Conservation (phyloP, 805 yeast species). For the Starmera dryadoides region DNA sequence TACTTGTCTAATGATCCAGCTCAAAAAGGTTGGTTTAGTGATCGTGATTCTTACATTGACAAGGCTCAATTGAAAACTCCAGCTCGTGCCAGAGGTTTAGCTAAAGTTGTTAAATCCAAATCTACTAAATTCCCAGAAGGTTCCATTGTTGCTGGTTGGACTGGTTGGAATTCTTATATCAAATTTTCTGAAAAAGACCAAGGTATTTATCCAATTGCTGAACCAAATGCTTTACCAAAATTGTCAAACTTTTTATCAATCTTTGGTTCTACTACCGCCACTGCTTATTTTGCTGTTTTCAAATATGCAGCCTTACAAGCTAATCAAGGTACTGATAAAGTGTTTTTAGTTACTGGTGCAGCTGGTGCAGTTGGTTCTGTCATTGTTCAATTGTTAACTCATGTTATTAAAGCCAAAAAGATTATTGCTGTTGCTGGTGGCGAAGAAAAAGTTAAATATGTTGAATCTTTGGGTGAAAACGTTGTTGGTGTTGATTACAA, state of each 20-base stretch:
- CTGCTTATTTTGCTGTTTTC: constrained; percentile 51
- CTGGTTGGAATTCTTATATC: constrained; percentile 43
- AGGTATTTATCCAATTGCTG: constrained; percentile 3
- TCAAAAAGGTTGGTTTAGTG: constrained; percentile 48
- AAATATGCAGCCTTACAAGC: constrained; percentile 41
- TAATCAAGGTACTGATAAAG: constrained; percentile 30
- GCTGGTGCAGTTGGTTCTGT: constrained; percentile 69
- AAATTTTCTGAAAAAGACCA: constrained; percentile 20
- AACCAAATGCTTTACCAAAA: constrained; percentile 16
- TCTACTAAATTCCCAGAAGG: constrained; percentile 33
- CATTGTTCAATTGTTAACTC: constrained; percentile 49
- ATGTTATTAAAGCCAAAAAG: constrained; percentile 42
- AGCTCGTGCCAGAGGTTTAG: constrained; percentile 45
- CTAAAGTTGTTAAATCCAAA: constrained; percentile 41
- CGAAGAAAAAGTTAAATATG: constrained; percentile 43
- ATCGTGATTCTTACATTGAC: constrained; percentile 22
- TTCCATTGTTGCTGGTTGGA: constrained; percentile 30
- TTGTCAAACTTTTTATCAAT: constrained; percentile 38
- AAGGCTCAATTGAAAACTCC: constrained; percentile 32
- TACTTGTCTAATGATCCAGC: constrained; percentile 56
- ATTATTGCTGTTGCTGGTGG: constrained; percentile 62
- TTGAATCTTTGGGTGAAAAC: constrained; percentile 48
- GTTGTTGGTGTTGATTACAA: constrained; percentile 47
- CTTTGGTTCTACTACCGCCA: constrained; percentile 51
- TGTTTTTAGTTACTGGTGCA: constrained; percentile 54